A percentile compares a stretch with the other conserved stretches of the same genome.
Evolutionary conservation across 495 filamentous ascomycete species (phyloP).

Genomic region (Neurospora africana): DNA sequence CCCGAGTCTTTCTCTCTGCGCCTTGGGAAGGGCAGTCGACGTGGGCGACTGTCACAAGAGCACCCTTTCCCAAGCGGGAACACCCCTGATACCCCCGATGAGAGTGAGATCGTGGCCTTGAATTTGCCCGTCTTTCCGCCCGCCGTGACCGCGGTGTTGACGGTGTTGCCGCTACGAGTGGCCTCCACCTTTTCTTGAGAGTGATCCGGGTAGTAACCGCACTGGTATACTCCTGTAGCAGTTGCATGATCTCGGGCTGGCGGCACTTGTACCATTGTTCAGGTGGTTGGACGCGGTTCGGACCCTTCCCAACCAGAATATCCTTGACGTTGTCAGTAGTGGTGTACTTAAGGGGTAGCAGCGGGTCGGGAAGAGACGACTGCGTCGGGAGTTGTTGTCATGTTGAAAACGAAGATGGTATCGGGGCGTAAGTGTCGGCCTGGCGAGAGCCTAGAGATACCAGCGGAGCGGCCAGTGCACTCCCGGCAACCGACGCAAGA

Average conservation of each 20-base stretch:
- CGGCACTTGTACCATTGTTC: constrained; percentile 43
- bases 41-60: constrained; percentile 34
- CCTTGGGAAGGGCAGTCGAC: constrained; percentile 26
- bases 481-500: background rate
- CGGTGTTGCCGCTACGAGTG: constrained; percentile 36
- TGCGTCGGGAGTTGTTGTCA: constrained; percentile 30
- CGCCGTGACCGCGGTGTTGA: constrained; percentile 37
- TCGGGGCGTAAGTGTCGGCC: constrained; percentile 16
- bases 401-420: constrained; percentile 32
- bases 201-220: constrained; percentile 45
- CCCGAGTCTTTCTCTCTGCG: background rate
- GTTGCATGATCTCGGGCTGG: constrained; percentile 40
- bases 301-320: constrained; percentile 27
- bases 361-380: constrained; percentile 39
- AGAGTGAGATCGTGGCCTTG: constrained; percentile 34
- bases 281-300: constrained; percentile 32
- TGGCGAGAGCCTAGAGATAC: constrained; percentile 2
- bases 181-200: constrained; percentile 39
- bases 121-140: constrained; percentile 37
- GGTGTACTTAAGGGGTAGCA: constrained; percentile 37
- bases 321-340: constrained; percentile 29
- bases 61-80: constrained; percentile 42
- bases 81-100: constrained; percentile 34
- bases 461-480: background rate
- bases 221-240: constrained; percentile 47